Evolutionary conservation across 345 rosid genomes (phyloP), one percentile per base, ranked within the genome.

Genomic region (Raphanus raphanistrum): DNA sequence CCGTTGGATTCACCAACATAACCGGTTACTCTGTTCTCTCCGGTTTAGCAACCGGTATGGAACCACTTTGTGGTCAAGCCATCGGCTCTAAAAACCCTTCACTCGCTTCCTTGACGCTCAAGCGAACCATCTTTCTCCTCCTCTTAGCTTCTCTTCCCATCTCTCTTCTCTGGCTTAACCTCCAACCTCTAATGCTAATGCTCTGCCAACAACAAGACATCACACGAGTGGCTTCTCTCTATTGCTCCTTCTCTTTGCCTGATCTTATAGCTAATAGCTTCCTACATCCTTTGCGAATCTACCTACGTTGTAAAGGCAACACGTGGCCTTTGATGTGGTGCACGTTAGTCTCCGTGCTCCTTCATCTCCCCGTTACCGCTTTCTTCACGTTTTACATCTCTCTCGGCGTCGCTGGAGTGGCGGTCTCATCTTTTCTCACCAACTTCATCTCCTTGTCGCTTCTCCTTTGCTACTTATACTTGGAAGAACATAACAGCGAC

Each of bases 271-370:
- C 92, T 9, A 88, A 86, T 26, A 87, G 94, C 79, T 78, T 94
- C 43, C 90, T 94, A 12, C 94, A 90, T 32, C 98, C 98, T 31
- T 38, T 89, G 54, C 90, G 97, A 43, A 87, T 94, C 31, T 94
- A 94, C 79, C 78, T 94, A 50, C 93, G 98, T 1, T 85, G 92
- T 68, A 89, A 85, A 84, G 98, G 96, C 3, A 86, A 85, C 1
- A 89, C 96, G 16, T 90, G 97, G 98, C 96, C 94, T 6, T 82
- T 90, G 54, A 82, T 90, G 88, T 92, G 97, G 96, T 88, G 92
- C 76, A 82, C 92, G 31, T 38, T 88, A 12, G 16, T 84, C 54
- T 87, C 97, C 10, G 76, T 84, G 61, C n/a, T 84, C 79, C 76
- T 89, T 25, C 96, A 94, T 76, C 50, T 87, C 16, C 93, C 94